Evolutionary conservation across 306 rosid genomes (phyloP).

Genomic region (Fragaria ananassa): DNA sequence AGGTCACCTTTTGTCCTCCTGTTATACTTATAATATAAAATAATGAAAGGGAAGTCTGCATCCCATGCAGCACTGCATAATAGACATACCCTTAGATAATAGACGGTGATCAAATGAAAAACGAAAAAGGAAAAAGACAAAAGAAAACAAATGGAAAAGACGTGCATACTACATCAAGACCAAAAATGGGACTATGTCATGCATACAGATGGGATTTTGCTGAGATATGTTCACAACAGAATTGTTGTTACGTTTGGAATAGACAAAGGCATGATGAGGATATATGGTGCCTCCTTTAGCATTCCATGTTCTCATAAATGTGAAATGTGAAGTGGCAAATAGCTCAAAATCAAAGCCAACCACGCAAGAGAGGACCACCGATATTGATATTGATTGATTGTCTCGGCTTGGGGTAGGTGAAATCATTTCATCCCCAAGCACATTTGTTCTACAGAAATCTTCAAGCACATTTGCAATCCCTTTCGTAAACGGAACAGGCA

Average conservation of each 20-base stretch:
- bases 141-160: not conserved
- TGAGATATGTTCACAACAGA: not conserved
- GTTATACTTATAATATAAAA: no score
- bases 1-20: no score
- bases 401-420: not conserved
- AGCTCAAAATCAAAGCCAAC: not conserved
- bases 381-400: not conserved
- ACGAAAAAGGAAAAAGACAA: no score
- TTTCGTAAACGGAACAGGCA: not conserved
- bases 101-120: no score
- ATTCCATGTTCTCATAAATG: not conserved
- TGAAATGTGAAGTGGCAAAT: not conserved
- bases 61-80: no score
- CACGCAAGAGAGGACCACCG: not conserved
- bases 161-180: not conserved
- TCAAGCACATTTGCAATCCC: not conserved
- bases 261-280: not conserved
- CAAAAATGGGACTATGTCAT: not conserved
- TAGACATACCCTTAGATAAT: no score
- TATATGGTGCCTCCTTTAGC: not conserved
- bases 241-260: not conserved
- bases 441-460: not conserved
- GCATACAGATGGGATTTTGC: not conserved
- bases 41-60: no score
- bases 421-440: not conserved